Evolutionary conservation across 768 basidiomycete species (phyloP).

Genomic region (Leccinellum albellum): DNA sequence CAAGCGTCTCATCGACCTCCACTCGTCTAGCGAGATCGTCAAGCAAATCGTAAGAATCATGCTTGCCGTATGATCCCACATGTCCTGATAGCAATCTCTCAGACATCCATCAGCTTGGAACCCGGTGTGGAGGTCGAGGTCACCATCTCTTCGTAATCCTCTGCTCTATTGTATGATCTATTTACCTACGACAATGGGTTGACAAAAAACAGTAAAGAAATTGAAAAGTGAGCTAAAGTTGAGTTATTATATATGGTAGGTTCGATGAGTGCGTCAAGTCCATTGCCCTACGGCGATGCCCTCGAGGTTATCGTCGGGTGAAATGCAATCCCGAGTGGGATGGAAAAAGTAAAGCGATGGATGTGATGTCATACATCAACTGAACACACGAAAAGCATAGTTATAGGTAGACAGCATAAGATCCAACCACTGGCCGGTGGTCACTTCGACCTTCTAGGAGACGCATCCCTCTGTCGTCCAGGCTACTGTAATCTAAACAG

Average conservation of each 20-base stretch:
- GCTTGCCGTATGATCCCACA: neutral
- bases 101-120: slow-evolving; percentile 99
- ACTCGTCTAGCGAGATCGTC: slow-evolving; percentile 98
- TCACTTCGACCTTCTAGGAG: slow-evolving; percentile 76
- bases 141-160: slow-evolving; percentile 74
- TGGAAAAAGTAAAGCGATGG: neutral
- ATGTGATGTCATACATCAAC: slow-evolving; percentile 12
- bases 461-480: slow-evolving; percentile 74
- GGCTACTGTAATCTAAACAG: slow-evolving; percentile 67
- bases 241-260: slow-evolving; percentile 5
- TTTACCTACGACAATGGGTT: slow-evolving; percentile 2
- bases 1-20: slow-evolving; percentile 98
- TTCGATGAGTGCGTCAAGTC: slow-evolving; percentile 11
- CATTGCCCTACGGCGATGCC: slow-evolving; percentile 10
- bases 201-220: neutral
- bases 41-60: slow-evolving; percentile 91
- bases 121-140: slow-evolving; percentile 99
- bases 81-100: slow-evolving; percentile 9
- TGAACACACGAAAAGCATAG: neutral
- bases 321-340: slow-evolving; percentile 4
- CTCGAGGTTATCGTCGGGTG: slow-evolving; percentile 17
- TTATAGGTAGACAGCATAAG: slow-evolving; percentile 66
- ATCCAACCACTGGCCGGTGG: slow-evolving; percentile 82
- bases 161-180: neutral
- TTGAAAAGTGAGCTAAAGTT: neutral